A percentile compares a stretch with the other conserved stretches of the same genome.
phyloP scores from a whole-genome alignment of 306 rosid species.

The Spatholobus suberectus region DNA sequence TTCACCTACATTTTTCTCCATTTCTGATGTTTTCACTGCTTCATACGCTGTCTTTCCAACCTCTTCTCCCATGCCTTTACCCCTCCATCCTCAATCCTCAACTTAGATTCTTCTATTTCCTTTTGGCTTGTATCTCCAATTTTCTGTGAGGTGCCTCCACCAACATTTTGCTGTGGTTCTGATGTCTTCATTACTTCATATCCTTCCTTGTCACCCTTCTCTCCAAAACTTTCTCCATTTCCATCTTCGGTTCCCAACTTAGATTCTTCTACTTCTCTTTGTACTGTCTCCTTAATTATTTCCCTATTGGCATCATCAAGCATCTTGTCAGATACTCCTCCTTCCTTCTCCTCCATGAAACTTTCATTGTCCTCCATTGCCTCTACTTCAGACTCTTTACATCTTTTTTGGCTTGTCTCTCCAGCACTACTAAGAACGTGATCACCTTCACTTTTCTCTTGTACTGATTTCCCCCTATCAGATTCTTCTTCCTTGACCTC shows the following conservation, averaged over 20 bases:
- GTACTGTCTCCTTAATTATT: neutral
- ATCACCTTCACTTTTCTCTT: slow-evolving; percentile 24
- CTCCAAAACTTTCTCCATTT: slow-evolving; percentile 1
- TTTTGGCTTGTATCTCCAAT: slow-evolving; percentile 23
- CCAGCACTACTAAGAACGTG: slow-evolving; percentile 18
- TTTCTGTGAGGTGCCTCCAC: neutral
- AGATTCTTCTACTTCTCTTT: slow-evolving; percentile 14
- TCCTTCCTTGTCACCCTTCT: neutral
- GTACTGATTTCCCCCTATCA: slow-evolving; percentile 26
- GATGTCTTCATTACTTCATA: slow-evolving; percentile 3
- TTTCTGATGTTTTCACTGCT: neutral
- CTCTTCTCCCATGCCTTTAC: neutral
- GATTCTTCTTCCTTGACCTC: slow-evolving; percentile 59
- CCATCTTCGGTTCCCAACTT: slow-evolving; percentile 24
- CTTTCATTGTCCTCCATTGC: neutral
- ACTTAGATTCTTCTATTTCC: neutral
- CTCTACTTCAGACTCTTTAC: slow-evolving; percentile 1
- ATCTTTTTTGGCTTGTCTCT: slow-evolving; percentile 37
- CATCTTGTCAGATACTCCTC: neutral
- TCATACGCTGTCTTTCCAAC: neutral
- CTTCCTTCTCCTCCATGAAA: slow-evolving; percentile 17
- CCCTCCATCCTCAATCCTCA: neutral
- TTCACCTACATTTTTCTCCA: neutral
- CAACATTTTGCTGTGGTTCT: slow-evolving; percentile 9
- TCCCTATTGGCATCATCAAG: slow-evolving; percentile 19